Base-by-base conservation (phyloP, 2,329 filamentous ascomycete species). In the Lasiodiplodia theobromae region DNA sequence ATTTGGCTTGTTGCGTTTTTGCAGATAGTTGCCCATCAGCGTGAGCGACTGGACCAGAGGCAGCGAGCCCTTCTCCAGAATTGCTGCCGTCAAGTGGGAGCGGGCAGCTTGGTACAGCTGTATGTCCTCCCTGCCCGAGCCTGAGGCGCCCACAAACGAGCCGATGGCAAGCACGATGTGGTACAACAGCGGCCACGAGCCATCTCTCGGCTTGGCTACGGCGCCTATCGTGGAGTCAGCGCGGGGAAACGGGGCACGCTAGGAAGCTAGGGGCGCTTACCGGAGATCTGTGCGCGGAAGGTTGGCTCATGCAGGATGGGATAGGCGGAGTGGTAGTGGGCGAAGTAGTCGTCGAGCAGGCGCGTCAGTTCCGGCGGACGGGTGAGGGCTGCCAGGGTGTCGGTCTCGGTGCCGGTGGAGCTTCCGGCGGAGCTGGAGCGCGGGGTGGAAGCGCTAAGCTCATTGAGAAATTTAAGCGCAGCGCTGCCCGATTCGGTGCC, bases 1-100 rank as follows among this genome's bases (percentile, higher is more conserved):
- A 70, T 86, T 86, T 2, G 83, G 83, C 69, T 84, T 84, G 73
- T 85, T 83, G 28, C 82, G 78, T 72, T 85, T 86, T 71, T 85
- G 83, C 0, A 82, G 77, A 69, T 84, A 84, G 68, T 85, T 85
- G 69, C 82, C 82, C 71, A 85, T 77, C 62, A 86, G 77, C 18
- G 81, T 73, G 44, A 86, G 76, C 1, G 80, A 80, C 72, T 85
- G 84, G 2, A 86, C 83, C 8, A 84, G 75, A 7, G 81, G 83
- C 23, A 86, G 72, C 58, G 83, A 85, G 28, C 84, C 84, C 37
- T 80, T 82, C 69, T 86, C 84, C 40, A 85, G 78, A 16, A 81
- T 78, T 53, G 82, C 78, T 62, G 83, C 79, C 54, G 82, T 82
- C 64, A 85, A 70, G 68, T 81, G 81, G 6, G 78, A 76, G 72